phyloP scores from a whole-genome alignment of 1,284 basidiomycete genomes.

The Puccinia triticina region DNA sequence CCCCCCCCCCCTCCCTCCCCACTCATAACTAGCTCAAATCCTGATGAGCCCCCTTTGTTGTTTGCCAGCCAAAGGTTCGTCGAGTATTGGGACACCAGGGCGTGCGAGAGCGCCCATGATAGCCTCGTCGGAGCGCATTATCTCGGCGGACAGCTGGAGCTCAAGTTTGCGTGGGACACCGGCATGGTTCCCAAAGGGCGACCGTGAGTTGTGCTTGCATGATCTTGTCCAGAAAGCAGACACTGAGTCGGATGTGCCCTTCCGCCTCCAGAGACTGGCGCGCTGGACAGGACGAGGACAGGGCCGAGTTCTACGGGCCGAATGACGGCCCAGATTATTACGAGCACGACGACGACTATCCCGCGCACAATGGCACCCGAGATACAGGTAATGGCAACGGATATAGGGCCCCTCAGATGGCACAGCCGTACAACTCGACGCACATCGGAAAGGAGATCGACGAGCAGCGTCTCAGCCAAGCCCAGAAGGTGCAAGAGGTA shows the following conservation, averaged over 20 bases:
- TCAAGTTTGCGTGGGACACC: conserved; percentile 82
- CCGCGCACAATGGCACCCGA: background rate
- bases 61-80: conserved; percentile 73
- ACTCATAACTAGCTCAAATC: background rate
- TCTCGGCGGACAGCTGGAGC: conserved; percentile 82
- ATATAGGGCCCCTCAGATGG: background rate
- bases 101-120: conserved; percentile 77
- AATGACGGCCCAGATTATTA: conserved; percentile 59
- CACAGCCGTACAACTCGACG: conserved; percentile 41
- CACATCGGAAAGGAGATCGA: conserved; percentile 59
- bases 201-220: conserved; percentile 56
- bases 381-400: background rate
- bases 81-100: conserved; percentile 83
- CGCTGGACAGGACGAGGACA: conserved; percentile 26
- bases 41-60: conserved; percentile 29
- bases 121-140: conserved; percentile 74
- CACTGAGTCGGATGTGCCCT: too few relatives aligned
- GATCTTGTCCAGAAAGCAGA: conserved; percentile 52
- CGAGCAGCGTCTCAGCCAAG: conserved; percentile 77
- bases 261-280: conserved; percentile 53
- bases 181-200: conserved; percentile 56
- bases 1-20: background rate
- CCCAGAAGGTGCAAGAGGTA: conserved; percentile 75
- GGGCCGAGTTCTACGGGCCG: conserved; percentile 54
- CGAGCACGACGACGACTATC: conserved; percentile 21